Evolutionary conservation across 2,329 filamentous ascomycete species (phyloP), one percentile per base, ranked within the genome.

Genomic region (Botryotinia calthae): DNA sequence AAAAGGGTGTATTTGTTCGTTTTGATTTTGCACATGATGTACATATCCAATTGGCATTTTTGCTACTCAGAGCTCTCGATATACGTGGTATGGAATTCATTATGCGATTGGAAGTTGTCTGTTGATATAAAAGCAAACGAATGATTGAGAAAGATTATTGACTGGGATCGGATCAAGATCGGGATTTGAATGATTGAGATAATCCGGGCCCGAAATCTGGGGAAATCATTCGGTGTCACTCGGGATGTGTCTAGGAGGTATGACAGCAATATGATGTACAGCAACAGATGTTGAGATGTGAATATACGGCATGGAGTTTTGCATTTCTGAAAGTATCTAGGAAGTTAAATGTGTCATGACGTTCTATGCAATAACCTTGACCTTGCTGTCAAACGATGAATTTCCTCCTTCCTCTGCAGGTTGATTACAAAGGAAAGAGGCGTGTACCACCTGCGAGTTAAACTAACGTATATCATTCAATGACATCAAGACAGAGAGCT

Each of bases 1-100:
- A 79, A 37, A 77, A 76, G 12, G 76, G 73, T 59, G 75, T 76
- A 1, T 73, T 56, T 68, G 62, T 73, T 16, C 73, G 73, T 9
- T 65, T 70, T 31, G 72, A 48, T 6, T 70, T 65, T 44, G 78
- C 73, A 74, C 79, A 81, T 14, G 77, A 76, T 10, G 78, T 78
- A 72, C 79, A 80, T 62, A 79, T 74, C 79, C 79, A 79, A 72
- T 76, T 75, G 73, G 74, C 73, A 75, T 77, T 76, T 74, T 76
- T 78, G 70, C 72, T 74, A 58, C 63, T 73, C 46, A 78, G 40
- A 58, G 77, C 69, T 28, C 74, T 74, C 37, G 77, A 68, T 58
- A 77, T 44, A 40, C 77, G 76, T n/a, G 34, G 62, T 72, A 77
- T 74, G 58, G n/a, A 76, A 69, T 71, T 72, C 73, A 74, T 74